Percentiles rank a stretch among this genome's conserved stretches.
phyloP scores from a whole-genome alignment of 1,284 basidiomycete genomes.

The Takashimella tepidaria region DNA sequence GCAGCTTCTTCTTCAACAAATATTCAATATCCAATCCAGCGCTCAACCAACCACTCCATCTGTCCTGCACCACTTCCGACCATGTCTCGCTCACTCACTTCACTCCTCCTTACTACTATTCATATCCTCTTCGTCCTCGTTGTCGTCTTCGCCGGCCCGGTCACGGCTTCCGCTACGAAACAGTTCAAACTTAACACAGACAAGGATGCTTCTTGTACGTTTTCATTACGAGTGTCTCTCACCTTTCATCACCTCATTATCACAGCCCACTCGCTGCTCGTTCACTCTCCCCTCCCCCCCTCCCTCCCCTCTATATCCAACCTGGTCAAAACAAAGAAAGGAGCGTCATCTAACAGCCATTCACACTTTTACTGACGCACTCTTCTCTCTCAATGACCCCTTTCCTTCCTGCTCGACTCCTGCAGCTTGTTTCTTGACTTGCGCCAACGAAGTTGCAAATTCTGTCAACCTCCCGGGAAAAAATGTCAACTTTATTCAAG shows the following conservation, averaged over 20 bases:
- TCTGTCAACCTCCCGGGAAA: slow-evolving; percentile 16
- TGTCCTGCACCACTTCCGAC: neutral
- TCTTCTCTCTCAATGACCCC: too few relatives aligned
- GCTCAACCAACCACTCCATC: neutral
- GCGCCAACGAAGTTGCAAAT: slow-evolving; percentile 14
- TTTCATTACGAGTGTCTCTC: neutral
- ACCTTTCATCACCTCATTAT: neutral
- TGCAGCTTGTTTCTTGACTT: slow-evolving; percentile 29
- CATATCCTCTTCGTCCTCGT: slow-evolving; percentile 1
- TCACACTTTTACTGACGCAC: too few relatives aligned
- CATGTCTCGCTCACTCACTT: neutral
- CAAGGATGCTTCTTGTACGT: slow-evolving; percentile 19
- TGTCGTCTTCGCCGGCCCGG: slow-evolving; percentile 7
- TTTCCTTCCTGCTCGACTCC: too few relatives aligned
- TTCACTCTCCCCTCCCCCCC: neutral
- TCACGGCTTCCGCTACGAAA: slow-evolving; percentile 15
- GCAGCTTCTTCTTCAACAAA: too few relatives aligned
- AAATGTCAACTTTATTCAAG: slow-evolving; percentile 6
- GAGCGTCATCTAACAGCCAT: too few relatives aligned
- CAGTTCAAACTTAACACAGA: slow-evolving; percentile 21
- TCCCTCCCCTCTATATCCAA: neutral
- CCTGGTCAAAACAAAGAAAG: too few relatives aligned
- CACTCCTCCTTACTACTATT: too few relatives aligned
- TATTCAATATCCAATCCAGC: too few relatives aligned
- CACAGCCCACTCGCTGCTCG: neutral